A percentile compares a stretch with the other conserved stretches of the same genome.
Evolutionary conservation across 2,329 filamentous ascomycete genomes (phyloP).

Genomic region (Trichoderma guizhouense): DNA sequence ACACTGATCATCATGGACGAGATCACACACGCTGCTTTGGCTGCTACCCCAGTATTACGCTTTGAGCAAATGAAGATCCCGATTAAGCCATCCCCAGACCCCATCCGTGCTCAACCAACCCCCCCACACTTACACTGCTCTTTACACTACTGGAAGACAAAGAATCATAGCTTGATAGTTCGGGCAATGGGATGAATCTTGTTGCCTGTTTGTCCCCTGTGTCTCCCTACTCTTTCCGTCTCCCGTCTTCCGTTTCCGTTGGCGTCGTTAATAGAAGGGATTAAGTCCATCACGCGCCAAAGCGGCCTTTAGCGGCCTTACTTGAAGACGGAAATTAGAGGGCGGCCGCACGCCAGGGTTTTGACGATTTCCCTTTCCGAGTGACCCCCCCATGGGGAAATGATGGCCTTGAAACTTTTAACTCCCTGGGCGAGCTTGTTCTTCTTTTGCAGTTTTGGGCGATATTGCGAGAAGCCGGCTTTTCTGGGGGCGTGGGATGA

Average conservation of each 20-base stretch:
- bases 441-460: background rate
- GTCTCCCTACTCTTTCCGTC: background rate
- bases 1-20: background rate
- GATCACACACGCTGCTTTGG: background rate
- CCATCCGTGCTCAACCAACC: background rate
- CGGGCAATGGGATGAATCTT: background rate
- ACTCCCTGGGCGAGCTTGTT: background rate
- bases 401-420: background rate
- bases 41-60: background rate
- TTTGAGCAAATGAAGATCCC: background rate
- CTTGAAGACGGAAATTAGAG: background rate
- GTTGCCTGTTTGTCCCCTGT: background rate
- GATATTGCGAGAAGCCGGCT: background rate
- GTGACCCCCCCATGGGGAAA: slow-evolving; percentile 9
- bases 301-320: background rate
- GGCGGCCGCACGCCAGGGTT: background rate
- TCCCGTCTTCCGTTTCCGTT: background rate
- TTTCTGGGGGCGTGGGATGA: background rate
- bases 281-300: background rate
- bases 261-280: background rate
- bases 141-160: background rate
- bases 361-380: background rate
- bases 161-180: background rate
- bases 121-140: background rate
- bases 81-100: background rate